Evolutionary conservation across 225 moss, liverwort and hornwort genomes (phyloP), one percentile per base, ranked within the genome.

Genomic region (Pleurozium schreberi): DNA sequence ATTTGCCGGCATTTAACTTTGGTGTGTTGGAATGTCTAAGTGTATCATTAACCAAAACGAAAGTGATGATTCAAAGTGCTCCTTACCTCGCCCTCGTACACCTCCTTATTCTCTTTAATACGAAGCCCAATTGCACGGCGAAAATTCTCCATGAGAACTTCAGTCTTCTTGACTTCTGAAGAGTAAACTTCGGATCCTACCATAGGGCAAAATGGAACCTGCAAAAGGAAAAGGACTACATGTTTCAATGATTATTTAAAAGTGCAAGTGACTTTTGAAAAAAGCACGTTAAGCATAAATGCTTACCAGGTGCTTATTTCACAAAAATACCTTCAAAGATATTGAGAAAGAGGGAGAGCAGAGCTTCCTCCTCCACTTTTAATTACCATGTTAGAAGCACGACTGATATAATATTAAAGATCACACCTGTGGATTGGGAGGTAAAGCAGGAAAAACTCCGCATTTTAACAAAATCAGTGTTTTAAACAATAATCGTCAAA

Each of bases 191-290:
- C 96, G 38, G 97, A 98, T 47, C 98, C 98, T 19, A 98, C 97
- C 98, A 98, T 98, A 5, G 98, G 98, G 81, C 96, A 98, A 87
- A 98, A 98, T 12, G 96, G 98, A 85, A 98, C 98, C 96, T 98
- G 93, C 85, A 82, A 84, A 84, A 90, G 40, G 53, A 80, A 28
- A 31, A 75, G 55, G 20, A 90, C 57, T 45, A 45, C 12, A 75
- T 57, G 86, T 95, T 88, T 95, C 95, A 43, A 78, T 78, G 43
- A 66, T 34, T 36, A 25, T 23, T 80, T 71, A 17, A 43, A 73
- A 42, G 34, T 45, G 36, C 59, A 84, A 55, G 22, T 18, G 22
- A 42, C 22, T 84, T 34, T 47, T 33, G 17, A 47, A 71, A 74
- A 36, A 36, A 13, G 60, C 11, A 14, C 10, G 60, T 26, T 60